Evolutionary conservation across 352 stramenopile genomes (phyloP).

Genomic region (Pythium aquatile): DNA sequence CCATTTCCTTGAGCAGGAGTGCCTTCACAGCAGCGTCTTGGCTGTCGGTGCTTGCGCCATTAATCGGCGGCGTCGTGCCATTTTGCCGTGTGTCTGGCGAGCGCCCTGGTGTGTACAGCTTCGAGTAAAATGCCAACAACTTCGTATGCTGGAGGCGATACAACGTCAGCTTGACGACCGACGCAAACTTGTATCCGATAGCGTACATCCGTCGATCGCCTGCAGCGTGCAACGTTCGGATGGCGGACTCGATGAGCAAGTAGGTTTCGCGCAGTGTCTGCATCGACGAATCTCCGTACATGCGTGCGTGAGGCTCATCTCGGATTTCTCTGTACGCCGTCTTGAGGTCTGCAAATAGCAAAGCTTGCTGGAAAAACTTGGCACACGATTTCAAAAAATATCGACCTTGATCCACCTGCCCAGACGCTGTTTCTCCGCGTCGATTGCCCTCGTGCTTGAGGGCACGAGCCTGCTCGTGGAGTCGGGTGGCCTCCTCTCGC

Average conservation of each 20-base stretch:
- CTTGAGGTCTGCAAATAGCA: slow-evolving; percentile 81
- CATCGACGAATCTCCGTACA: slow-evolving; percentile 63
- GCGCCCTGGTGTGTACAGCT: slow-evolving; percentile 71
- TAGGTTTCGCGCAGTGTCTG: slow-evolving; percentile 75
- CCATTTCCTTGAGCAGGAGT: slow-evolving; percentile 83
- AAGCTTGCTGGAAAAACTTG: slow-evolving; percentile 84
- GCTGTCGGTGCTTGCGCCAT: slow-evolving; percentile 41
- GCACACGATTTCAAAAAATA: slow-evolving; percentile 74
- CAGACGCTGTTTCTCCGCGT: slow-evolving; percentile 34
- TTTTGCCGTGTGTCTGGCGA: slow-evolving; percentile 75
- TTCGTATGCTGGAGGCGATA: slow-evolving; percentile 83
- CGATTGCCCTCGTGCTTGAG: slow-evolving; percentile 85
- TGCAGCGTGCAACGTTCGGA: slow-evolving; percentile 59
- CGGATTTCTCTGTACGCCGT: slow-evolving; percentile 70
- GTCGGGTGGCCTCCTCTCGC: slow-evolving; percentile 40
- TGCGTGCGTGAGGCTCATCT: slow-evolving; percentile 56
- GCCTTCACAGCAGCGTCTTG: slow-evolving; percentile 66
- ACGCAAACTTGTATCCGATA: slow-evolving; percentile 79
- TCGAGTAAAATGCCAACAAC: slow-evolving; percentile 75
- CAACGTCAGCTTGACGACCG: slow-evolving; percentile 77
- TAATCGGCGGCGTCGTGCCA: slow-evolving; percentile 70
- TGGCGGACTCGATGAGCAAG: slow-evolving; percentile 78
- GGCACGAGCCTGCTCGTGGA: slow-evolving; percentile 66
- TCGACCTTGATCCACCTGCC: slow-evolving; percentile 60
- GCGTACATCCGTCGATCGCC: slow-evolving; percentile 63